These are phyloP conservation scores for Calonectria montana DNA, from an alignment of 2,329 filamentous ascomycete genomes.

Conservation along the genomic window DNA sequence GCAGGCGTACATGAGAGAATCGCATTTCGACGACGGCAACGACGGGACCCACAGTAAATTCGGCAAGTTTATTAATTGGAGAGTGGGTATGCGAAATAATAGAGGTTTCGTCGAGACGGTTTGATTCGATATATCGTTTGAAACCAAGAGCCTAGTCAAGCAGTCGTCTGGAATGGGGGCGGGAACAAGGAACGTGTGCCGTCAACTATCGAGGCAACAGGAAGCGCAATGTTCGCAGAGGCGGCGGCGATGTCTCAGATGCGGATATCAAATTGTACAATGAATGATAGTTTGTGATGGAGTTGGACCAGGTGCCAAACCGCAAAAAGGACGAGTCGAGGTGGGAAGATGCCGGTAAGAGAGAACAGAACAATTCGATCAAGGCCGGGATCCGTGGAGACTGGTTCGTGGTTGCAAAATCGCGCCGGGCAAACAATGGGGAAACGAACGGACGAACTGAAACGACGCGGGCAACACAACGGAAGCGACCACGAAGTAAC, in stretches of 20 bases:
- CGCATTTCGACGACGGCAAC: slow-evolving; percentile 42
- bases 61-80: background rate
- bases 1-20: slow-evolving; percentile 43
- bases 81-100: background rate
- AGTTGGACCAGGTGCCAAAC: slow-evolving; percentile 44
- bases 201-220: slow-evolving; percentile 34
- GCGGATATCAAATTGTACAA: slow-evolving; percentile 18
- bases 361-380: slow-evolving; percentile 14
- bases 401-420: slow-evolving; percentile 23
- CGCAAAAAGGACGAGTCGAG: slow-evolving; percentile 8
- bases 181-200: slow-evolving; percentile 41
- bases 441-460: slow-evolving; percentile 46
- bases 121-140: slow-evolving; percentile 29
- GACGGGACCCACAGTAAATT: background rate
- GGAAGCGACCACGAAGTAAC: slow-evolving; percentile 36
- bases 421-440: slow-evolving; percentile 31
- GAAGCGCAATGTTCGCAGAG: slow-evolving; percentile 33
- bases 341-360: slow-evolving; percentile 1
- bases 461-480: slow-evolving; percentile 32
- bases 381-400: slow-evolving; percentile 17
- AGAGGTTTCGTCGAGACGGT: background rate
- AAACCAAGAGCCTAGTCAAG: slow-evolving; percentile 34
- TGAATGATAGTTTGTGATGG: slow-evolving; percentile 13
- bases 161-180: slow-evolving; percentile 45
- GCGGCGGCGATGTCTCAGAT: slow-evolving; percentile 42